Evolutionary conservation across 345 rosid species (phyloP).

Genomic region (Citrus medica): DNA sequence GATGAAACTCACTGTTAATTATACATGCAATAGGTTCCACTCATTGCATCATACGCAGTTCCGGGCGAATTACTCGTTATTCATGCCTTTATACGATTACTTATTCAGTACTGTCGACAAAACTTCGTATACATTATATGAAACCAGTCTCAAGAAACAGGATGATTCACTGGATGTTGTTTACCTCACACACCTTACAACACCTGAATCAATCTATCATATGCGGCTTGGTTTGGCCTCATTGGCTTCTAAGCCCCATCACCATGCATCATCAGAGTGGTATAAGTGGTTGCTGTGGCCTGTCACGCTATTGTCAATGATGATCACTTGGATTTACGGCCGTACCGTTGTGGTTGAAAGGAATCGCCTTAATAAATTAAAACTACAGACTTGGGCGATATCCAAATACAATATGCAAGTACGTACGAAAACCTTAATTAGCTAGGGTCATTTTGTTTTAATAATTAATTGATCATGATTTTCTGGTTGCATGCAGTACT

Average conservation of each 20-base stretch:
- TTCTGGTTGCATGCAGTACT: constrained; percentile 23
- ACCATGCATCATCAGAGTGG: constrained; percentile 9
- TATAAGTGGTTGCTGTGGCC: constrained; percentile 41
- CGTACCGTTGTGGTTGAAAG: constrained; percentile 27
- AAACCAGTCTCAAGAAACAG: constrained; percentile 25
- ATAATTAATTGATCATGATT: not conserved
- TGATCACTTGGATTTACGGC: constrained; percentile 25
- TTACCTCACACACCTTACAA: constrained; percentile 57
- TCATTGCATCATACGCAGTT: constrained; percentile 55
- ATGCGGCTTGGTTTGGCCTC: constrained; percentile 48
- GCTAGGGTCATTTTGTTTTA: too few species aligned
- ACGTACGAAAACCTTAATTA: constrained; percentile 7
- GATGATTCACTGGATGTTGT: constrained; percentile 48
- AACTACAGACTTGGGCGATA: constrained; percentile 31
- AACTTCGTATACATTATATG: constrained; percentile 25
- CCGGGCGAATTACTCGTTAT: constrained; percentile 45
- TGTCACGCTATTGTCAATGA: constrained; percentile 23
- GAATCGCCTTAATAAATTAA: constrained; percentile 26
- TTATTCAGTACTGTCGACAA: constrained; percentile 40
- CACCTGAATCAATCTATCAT: constrained; percentile 55
- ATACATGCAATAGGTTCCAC: constrained; percentile 30
- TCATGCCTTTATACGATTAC: constrained; percentile 55
- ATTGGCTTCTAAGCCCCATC: constrained; percentile 46
- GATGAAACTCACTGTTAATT: not conserved
- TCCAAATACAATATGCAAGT: constrained; percentile 25